These are phyloP conservation scores for Boletus sp. DNA, from an alignment of 768 basidiomycete species.

Conservation along the genomic window DNA sequence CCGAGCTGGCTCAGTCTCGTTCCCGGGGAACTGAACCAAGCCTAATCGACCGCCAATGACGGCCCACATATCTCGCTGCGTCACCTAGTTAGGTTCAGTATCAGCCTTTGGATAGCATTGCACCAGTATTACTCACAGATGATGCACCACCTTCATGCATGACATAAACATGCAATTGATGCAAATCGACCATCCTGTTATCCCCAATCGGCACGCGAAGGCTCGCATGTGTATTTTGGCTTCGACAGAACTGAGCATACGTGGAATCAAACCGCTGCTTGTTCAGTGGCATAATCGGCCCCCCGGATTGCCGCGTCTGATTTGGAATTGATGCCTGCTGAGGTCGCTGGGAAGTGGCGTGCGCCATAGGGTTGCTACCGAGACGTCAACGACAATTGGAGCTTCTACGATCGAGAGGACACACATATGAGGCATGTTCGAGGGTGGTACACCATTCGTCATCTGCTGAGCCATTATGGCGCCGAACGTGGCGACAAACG, in stretches of 20 bases:
- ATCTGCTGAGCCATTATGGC: conserved; percentile 26
- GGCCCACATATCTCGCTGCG: conserved; percentile 57
- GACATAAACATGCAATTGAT: conserved; percentile 56
- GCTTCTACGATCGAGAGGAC: conserved; percentile 6
- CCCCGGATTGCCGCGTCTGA: conserved; percentile 10
- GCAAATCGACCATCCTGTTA: conserved; percentile 55
- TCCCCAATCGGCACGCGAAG: conserved; percentile 47
- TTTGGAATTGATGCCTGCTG: conserved; percentile 16
- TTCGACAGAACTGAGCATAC: conserved; percentile 48
- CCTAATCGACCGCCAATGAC: conserved; percentile 68
- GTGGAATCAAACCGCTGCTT: conserved; percentile 51
- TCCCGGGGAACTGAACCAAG: conserved; percentile 62
- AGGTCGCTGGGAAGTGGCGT: conserved; percentile 20
- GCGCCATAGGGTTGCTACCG: conserved; percentile 18
- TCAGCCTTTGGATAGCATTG: conserved; percentile 6
- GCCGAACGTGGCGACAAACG: conserved; percentile 34
- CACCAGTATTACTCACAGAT: conserved; percentile 38
- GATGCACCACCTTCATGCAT: conserved; percentile 53
- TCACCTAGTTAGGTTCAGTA: conserved; percentile 41
- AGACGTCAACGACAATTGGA: conserved; percentile 7
- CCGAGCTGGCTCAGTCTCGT: conserved; percentile 57
- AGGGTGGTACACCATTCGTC: conserved; percentile 18
- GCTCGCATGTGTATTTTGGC: conserved; percentile 41
- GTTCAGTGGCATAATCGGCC: conserved; percentile 40
- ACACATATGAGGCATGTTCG: conserved; percentile 35